Evolutionary conservation across 352 stramenopile species (phyloP).

Genomic region (Phytophthora syringae): DNA sequence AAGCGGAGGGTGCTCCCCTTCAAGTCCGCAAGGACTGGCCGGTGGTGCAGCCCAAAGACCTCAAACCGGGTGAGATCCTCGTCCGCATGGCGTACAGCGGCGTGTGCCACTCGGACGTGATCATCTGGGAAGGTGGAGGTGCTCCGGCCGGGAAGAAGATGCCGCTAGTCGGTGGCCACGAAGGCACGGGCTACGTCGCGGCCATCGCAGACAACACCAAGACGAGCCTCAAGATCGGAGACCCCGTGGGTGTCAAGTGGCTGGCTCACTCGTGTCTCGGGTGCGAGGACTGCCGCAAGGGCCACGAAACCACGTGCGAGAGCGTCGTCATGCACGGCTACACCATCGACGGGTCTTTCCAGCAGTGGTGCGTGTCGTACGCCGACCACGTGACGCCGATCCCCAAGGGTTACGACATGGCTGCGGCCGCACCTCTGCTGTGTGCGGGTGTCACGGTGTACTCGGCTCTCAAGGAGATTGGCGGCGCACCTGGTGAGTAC

Average conservation of each 20-base stretch:
- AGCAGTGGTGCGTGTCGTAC: constrained; percentile 75
- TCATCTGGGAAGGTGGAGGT: constrained; percentile 49
- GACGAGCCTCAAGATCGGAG: constrained; percentile 52
- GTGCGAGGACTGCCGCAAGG: constrained; percentile 61
- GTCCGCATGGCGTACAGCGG: constrained; percentile 58
- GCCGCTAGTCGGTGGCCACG: constrained; percentile 60
- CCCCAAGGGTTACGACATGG: constrained; percentile 54
- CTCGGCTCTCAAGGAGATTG: constrained; percentile 70
- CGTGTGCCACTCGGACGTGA: constrained; percentile 55
- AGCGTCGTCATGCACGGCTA: constrained; percentile 46
- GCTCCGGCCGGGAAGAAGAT: constrained; percentile 33
- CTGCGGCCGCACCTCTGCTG: constrained; percentile 65
- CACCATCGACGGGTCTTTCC: constrained; percentile 59
- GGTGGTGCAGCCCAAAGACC: constrained; percentile 44
- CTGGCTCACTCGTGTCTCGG: constrained; percentile 51
- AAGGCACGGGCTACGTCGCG: constrained; percentile 54
- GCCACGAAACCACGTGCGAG: constrained; percentile 51
- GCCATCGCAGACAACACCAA: constrained; percentile 48
- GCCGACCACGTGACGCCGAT: constrained; percentile 77
- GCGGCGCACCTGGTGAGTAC: constrained; percentile 43
- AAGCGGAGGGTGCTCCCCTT: constrained; percentile 41
- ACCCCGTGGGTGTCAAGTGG: constrained; percentile 57
- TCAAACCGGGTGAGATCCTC: constrained; percentile 50
- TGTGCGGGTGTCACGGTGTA: constrained; percentile 90
- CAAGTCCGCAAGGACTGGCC: constrained; percentile 53